phyloP scores from a whole-genome alignment of 352 stramenopile species.

The Phytopythium boreale region DNA sequence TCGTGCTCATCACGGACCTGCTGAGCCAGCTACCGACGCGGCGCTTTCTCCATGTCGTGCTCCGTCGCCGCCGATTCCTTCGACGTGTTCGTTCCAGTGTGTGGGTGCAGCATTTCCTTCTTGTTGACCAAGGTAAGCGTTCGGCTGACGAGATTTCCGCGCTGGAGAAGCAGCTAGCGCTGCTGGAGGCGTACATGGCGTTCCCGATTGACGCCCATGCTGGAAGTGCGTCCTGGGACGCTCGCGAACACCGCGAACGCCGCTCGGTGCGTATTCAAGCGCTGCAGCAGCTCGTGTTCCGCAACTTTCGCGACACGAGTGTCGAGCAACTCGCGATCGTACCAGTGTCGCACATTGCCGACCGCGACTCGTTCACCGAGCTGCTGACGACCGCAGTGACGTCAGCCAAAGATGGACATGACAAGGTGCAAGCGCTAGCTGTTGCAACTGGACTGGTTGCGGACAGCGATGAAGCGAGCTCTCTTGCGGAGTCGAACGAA shows the following conservation, averaged over 20 bases:
- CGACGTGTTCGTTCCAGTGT: slow-evolving; percentile 33
- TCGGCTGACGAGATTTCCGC: slow-evolving; percentile 31
- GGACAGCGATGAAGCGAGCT: slow-evolving; percentile 26
- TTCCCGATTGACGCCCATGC: slow-evolving; percentile 88
- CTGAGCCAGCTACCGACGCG: slow-evolving; percentile 88
- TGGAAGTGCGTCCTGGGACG: slow-evolving; percentile 45
- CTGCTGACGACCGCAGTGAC: slow-evolving; percentile 33
- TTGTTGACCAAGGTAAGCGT: slow-evolving; percentile 19
- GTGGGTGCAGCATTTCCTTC: slow-evolving; percentile 33
- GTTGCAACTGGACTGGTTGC: slow-evolving; percentile 48
- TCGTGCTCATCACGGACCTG: slow-evolving; percentile 85
- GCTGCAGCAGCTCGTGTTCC: slow-evolving; percentile 71
- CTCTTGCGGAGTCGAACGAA: slow-evolving; percentile 25
- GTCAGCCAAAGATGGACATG: slow-evolving; percentile 19
- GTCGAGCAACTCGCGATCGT: slow-evolving; percentile 66
- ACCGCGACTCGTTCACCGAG: slow-evolving; percentile 37
- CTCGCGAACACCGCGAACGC: slow-evolving; percentile 45
- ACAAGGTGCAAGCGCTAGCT: slow-evolving; percentile 30
- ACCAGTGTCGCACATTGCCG: slow-evolving; percentile 42
- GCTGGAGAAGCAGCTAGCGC: slow-evolving; percentile 59
- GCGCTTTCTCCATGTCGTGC: slow-evolving; percentile 71
- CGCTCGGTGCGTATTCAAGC: slow-evolving; percentile 49
- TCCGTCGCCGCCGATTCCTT: slow-evolving; percentile 64
- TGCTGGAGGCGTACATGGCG: slow-evolving; percentile 61
- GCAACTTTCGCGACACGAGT: slow-evolving; percentile 32